Conservation (phyloP, 129 eudicot species). For the Scalesia atractyloides region DNA sequence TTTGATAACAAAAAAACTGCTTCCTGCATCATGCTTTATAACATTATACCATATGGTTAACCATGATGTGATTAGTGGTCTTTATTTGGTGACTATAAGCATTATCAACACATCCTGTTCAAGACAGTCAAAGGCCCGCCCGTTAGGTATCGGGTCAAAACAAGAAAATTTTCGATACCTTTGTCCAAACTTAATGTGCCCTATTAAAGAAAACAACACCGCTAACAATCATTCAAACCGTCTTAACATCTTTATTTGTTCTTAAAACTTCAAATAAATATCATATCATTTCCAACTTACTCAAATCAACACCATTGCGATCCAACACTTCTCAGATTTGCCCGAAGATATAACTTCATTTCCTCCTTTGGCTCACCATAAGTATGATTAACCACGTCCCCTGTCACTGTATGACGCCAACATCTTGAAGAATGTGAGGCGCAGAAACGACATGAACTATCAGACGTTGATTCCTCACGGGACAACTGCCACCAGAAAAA, state of each 20-base stretch:
- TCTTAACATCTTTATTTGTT: background rate
- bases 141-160: background rate
- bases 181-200: background rate
- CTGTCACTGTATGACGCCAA: conserved; percentile 3
- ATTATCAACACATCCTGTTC: background rate
- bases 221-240: background rate
- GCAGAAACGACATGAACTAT: conserved; percentile 9
- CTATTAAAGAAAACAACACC: background rate
- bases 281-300: background rate
- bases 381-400: background rate
- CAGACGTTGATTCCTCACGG: background rate
- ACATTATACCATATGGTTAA: too few relatives aligned
- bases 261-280: background rate
- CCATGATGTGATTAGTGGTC: too few relatives aligned
- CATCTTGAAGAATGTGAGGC: conserved; percentile 4
- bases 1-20: background rate
- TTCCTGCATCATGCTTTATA: background rate
- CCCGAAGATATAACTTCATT: background rate
- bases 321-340: background rate
- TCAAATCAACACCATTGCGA: background rate
- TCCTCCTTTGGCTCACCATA: background rate
- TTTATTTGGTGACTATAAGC: too few relatives aligned
- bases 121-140: background rate
- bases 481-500: conserved; percentile 11
- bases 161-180: background rate